These are phyloP conservation scores for Lentinula novae-zelandiae DNA, from an alignment of 1,284 basidiomycete species.

Conservation along the genomic window DNA sequence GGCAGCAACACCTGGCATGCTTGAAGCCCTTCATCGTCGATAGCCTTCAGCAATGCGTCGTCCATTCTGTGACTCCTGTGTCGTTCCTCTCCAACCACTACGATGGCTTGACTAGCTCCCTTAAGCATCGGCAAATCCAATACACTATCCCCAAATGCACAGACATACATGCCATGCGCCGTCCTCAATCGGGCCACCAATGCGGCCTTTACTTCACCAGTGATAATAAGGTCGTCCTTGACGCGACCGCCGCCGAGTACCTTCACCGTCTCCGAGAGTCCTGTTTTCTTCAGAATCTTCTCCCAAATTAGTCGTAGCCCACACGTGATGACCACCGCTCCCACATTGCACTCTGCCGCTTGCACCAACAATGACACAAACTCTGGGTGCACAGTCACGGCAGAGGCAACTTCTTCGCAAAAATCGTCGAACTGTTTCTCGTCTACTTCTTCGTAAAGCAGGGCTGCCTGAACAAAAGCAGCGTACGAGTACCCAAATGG, in stretches of 20 bases:
- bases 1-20: constrained; percentile 22
- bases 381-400: constrained; percentile 19
- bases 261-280: constrained; percentile 19
- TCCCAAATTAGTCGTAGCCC: constrained; percentile 21
- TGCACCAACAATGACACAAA: constrained; percentile 18
- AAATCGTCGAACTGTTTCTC: constrained; percentile 14
- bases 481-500: constrained; percentile 21
- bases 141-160: constrained; percentile 22
- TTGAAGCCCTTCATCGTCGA: constrained; percentile 19
- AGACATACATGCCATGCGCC: constrained; percentile 19
- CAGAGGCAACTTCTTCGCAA: constrained; percentile 18
- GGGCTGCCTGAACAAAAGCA: constrained; percentile 21
- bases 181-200: constrained; percentile 20
- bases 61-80: constrained; percentile 23
- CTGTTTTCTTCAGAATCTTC: constrained; percentile 17
- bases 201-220: constrained; percentile 17
- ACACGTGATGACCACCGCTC: constrained; percentile 19
- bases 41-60: constrained; percentile 17
- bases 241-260: constrained; percentile 21
- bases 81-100: constrained; percentile 20
- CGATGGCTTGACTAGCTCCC: constrained; percentile 21
- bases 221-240: constrained; percentile 18
- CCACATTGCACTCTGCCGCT: constrained; percentile 17
- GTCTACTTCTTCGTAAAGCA: constrained; percentile 18
- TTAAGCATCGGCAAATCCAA: constrained; percentile 23